Percentiles rank a stretch among this genome's conserved stretches.
These are phyloP conservation scores for Salix udensis DNA, from an alignment of 345 rosid genomes.

Conservation along the genomic window DNA sequence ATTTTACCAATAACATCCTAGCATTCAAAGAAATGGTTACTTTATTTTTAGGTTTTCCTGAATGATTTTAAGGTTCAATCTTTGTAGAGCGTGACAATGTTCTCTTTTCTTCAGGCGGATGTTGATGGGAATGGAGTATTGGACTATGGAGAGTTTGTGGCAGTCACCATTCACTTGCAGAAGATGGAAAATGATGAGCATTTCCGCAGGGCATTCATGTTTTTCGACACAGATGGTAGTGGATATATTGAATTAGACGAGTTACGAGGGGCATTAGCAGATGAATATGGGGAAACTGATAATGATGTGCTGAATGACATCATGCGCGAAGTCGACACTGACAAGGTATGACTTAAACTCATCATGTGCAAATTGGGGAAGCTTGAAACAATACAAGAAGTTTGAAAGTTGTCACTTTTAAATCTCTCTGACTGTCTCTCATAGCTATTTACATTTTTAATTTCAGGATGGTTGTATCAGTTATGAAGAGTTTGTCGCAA, in stretches of 20 bases:
- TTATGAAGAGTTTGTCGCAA: slow-evolving; percentile 87
- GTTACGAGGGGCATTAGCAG: slow-evolving; percentile 65
- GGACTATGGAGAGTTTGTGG: slow-evolving; percentile 94
- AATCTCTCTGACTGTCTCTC: neutral
- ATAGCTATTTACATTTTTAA: neutral
- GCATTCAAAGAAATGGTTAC: neutral
- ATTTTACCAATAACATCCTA: neutral
- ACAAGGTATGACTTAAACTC: slow-evolving; percentile 53
- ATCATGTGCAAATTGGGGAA: neutral
- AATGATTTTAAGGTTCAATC: neutral
- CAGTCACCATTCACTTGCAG: slow-evolving; percentile 96
- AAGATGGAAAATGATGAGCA: slow-evolving; percentile 97
- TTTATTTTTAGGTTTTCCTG: neutral
- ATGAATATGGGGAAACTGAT: slow-evolving; percentile 71
- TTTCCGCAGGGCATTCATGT: slow-evolving; percentile 85
- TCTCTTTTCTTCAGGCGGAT: slow-evolving; percentile 64
- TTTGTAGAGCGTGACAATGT: neutral
- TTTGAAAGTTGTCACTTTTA: neutral
- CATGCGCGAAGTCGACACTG: slow-evolving; percentile 92
- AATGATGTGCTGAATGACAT: slow-evolving; percentile 65
- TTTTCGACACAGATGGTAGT: slow-evolving; percentile 79
- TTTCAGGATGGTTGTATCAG: slow-evolving; percentile 79
- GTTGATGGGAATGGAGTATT: slow-evolving; percentile 87
- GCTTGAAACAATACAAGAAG: neutral
- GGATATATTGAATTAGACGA: slow-evolving; percentile 77